Evolutionary conservation across 2,329 filamentous ascomycete species (phyloP).

Genomic region (Pseudocercospora eumusae): DNA sequence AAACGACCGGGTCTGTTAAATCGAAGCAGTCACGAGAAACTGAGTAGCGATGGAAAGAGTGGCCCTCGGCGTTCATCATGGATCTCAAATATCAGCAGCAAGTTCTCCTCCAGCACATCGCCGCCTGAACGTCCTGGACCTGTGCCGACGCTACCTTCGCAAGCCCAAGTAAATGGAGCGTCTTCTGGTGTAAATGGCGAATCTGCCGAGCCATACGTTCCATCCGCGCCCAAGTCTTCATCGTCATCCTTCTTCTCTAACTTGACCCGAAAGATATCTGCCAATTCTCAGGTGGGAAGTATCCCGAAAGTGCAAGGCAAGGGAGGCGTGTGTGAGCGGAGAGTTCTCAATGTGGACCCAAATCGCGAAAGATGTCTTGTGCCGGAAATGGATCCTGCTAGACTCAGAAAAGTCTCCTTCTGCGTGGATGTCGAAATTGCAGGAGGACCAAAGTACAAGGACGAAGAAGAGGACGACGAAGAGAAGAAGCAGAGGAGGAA

Average conservation of each 20-base stretch:
- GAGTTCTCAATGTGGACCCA: slow-evolving; percentile 80
- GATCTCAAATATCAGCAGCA: slow-evolving; percentile 91
- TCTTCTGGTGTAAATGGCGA: slow-evolving; percentile 54
- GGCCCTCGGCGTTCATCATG: slow-evolving; percentile 70
- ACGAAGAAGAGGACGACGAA: slow-evolving; percentile 59
- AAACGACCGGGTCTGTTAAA: slow-evolving; percentile 47
- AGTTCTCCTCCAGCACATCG: slow-evolving; percentile 64
- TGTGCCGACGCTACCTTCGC: slow-evolving; percentile 14
- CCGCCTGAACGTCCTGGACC: slow-evolving; percentile 26
- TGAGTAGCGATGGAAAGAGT: slow-evolving; percentile 28
- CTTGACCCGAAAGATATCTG: slow-evolving; percentile 79
- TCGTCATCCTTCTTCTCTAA: slow-evolving; percentile 74
- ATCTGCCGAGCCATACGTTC: slow-evolving; percentile 63
- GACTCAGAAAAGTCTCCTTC: slow-evolving; percentile 85
- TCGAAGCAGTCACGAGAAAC: slow-evolving; percentile 45
- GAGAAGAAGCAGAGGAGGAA: slow-evolving; percentile 60
- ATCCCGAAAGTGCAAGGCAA: slow-evolving; percentile 55
- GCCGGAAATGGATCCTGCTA: slow-evolving; percentile 74
- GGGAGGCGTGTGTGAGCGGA: slow-evolving; percentile 76
- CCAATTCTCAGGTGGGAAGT: slow-evolving; percentile 49
- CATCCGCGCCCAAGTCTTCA: slow-evolving; percentile 66
- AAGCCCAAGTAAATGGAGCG: slow-evolving; percentile 25
- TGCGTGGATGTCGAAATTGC: slow-evolving; percentile 98
- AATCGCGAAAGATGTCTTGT: slow-evolving; percentile 78
- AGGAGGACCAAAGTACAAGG: slow-evolving; percentile 72